A percentile compares a stretch with the other conserved stretches of the same genome.
phyloP scores from a whole-genome alignment of 768 basidiomycete species.

The Trametes elegans region DNA sequence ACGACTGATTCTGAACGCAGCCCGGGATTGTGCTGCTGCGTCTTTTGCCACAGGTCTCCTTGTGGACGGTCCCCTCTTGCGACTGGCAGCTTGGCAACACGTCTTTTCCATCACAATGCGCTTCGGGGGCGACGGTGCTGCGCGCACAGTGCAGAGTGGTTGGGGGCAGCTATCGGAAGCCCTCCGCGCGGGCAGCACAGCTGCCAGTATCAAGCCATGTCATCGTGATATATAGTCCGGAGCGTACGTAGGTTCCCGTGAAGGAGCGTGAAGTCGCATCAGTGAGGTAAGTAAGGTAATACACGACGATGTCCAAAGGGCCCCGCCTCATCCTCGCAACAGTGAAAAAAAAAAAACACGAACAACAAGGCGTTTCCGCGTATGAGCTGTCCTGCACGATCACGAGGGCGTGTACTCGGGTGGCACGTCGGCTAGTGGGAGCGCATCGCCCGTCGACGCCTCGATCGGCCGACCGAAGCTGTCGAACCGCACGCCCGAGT shows the following conservation, averaged over 20 bases:
- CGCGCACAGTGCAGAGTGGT: no score
- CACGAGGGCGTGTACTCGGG: slow-evolving; percentile 15
- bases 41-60: no score
- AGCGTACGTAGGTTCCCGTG: background rate
- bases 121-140: no score
- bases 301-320: background rate
- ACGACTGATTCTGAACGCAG: no score
- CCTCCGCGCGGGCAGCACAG: background rate
- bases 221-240: background rate
- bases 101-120: no score
- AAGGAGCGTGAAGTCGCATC: background rate
- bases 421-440: slow-evolving; percentile 11
- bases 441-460: background rate
- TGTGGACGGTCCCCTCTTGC: no score
- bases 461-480: slow-evolving; percentile 5
- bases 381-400: background rate
- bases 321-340: background rate
- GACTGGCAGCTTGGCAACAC: no score
- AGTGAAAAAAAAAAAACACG: background rate
- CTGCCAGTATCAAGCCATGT: background rate
- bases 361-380: background rate
- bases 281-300: background rate
- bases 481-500: slow-evolving; percentile 26
- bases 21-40: no score
- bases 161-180: no score